A percentile compares a stretch with the other conserved stretches of the same genome.
These are phyloP conservation scores for Blastomyces parvus DNA, from an alignment of 2,329 filamentous ascomycete genomes.

Conservation along the genomic window DNA sequence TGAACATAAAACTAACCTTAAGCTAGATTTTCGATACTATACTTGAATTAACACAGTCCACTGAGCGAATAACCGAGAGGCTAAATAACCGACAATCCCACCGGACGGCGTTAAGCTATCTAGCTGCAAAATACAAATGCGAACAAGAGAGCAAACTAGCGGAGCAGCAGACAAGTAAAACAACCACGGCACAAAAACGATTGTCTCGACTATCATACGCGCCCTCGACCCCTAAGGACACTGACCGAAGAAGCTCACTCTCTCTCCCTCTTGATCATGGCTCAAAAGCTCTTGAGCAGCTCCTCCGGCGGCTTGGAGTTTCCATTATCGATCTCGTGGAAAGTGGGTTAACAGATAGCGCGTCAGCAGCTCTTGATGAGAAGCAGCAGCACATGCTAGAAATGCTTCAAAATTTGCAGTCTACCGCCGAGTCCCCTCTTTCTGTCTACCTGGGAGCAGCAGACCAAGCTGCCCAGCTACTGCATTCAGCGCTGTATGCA, in stretches of 20 bases:
- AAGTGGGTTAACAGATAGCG: slow-evolving; percentile 17
- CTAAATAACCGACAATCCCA: slow-evolving; percentile 28
- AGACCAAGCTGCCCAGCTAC: slow-evolving; percentile 27
- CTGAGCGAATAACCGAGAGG: slow-evolving; percentile 21
- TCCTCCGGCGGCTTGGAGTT: slow-evolving; percentile 30
- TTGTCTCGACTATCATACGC: slow-evolving; percentile 21
- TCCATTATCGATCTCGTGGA: slow-evolving; percentile 23
- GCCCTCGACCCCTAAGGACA: slow-evolving; percentile 13
- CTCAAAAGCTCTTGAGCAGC: slow-evolving; percentile 22
- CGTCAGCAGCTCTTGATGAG: slow-evolving; percentile 21
- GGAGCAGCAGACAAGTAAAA: slow-evolving; percentile 17
- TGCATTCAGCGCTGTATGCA: slow-evolving; percentile 24
- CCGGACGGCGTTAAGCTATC: slow-evolving; percentile 26
- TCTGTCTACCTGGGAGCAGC: slow-evolving; percentile 22
- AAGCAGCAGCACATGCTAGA: slow-evolving; percentile 25
- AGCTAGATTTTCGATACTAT: slow-evolving; percentile 27
- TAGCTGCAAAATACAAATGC: slow-evolving; percentile 25
- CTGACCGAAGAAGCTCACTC: slow-evolving; percentile 12
- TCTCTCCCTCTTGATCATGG: slow-evolving; percentile 14
- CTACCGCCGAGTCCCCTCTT: slow-evolving; percentile 26
- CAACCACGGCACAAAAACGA: slow-evolving; percentile 15
- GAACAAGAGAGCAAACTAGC: slow-evolving; percentile 21
- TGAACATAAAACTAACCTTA: slow-evolving; percentile 13
- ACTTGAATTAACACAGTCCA: slow-evolving; percentile 27
- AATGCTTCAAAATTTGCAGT: slow-evolving; percentile 21